phyloP scores from a whole-genome alignment of 768 basidiomycete genomes.

The Boletus barrowsii region DNA sequence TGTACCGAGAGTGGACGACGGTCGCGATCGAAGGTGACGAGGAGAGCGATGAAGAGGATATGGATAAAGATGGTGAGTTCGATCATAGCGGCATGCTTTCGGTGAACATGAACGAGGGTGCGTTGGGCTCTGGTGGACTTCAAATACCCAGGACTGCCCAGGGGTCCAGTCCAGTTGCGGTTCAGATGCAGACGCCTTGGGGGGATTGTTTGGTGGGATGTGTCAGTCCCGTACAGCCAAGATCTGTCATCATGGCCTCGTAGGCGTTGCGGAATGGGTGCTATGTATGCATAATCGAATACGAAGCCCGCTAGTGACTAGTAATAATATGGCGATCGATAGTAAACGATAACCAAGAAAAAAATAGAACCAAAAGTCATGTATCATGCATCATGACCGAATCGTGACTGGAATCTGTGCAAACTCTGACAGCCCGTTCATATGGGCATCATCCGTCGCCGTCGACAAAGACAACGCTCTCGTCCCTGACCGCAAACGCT shows the following conservation, averaged over 20 bases:
- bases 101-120: slow-evolving; percentile 2
- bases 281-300: neutral
- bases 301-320: no score
- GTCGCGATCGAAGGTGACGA: slow-evolving; percentile 72
- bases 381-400: slow-evolving; percentile 13
- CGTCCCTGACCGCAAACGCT: neutral
- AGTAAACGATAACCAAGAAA: neutral
- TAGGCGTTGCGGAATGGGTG: neutral
- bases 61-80: slow-evolving; percentile 35
- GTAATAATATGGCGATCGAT: neutral
- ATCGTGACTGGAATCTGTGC: slow-evolving; percentile 14
- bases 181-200: slow-evolving; percentile 50
- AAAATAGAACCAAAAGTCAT: neutral
- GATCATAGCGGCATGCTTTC: slow-evolving; percentile 6
- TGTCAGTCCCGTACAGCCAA: slow-evolving; percentile 62
- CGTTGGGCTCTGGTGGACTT: slow-evolving; percentile 13
- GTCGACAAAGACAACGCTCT: neutral
- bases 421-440: slow-evolving; percentile 15
- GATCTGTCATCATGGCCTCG: slow-evolving; percentile 9
- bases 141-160: slow-evolving; percentile 20
- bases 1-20: slow-evolving; percentile 88
- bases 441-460: neutral
- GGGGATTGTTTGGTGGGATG: slow-evolving; percentile 33
- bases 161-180: slow-evolving; percentile 8
- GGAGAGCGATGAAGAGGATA: slow-evolving; percentile 62